Evolutionary conservation across 805 yeast genomes (phyloP), one percentile per base, ranked within the genome.

Genomic region (Scheffersomyces coipomensis): DNA sequence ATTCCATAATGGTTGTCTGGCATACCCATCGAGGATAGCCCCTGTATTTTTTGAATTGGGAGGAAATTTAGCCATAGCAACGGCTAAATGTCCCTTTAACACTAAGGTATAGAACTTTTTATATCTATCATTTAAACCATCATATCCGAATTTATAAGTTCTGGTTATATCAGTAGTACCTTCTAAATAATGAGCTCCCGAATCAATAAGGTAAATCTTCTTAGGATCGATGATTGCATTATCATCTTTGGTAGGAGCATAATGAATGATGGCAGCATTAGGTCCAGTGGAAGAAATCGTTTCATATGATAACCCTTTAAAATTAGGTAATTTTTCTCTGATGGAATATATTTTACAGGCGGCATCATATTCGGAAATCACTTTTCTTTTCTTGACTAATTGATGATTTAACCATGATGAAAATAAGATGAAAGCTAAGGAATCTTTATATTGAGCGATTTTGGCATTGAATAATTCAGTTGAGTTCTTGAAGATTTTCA

Each of bases 111-210:
- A 91, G 38, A 81, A 81, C 46, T 73, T 75, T 55, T 84, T 83
- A 45, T 84, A 85, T 12, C 91, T 87, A 2, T 62, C 58, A 1
- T 49, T 47, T 13, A 60, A 39, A 1, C 51, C 53, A 2, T 53
- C 54, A 30, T 49, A 22, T 8, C 70, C 71, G 56, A 88, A 84
- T 58, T 87, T 91, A 35, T 81, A 62, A 0, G 97, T 88, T 51
- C 99, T 75, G 1, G 99, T 93, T 19, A 91, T 88, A 58, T 93
- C 99, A 0, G 99, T 93, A 0, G 99, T 93, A 9, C 99, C 99
- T 54, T 90, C 96, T 17, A 84, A 59, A 55, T 78, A 91, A 53
- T 93, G 99, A 0, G 93, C 87, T 3, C 99, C 99, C 2, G 96
- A 79, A 60, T 93, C 99, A 43, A 87, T 70, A 45, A 93, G 68